Percentiles rank a stretch among this genome's conserved stretches.
phyloP scores from a whole-genome alignment of 2,329 filamentous ascomycete species.

The Pezicula radicicola region DNA sequence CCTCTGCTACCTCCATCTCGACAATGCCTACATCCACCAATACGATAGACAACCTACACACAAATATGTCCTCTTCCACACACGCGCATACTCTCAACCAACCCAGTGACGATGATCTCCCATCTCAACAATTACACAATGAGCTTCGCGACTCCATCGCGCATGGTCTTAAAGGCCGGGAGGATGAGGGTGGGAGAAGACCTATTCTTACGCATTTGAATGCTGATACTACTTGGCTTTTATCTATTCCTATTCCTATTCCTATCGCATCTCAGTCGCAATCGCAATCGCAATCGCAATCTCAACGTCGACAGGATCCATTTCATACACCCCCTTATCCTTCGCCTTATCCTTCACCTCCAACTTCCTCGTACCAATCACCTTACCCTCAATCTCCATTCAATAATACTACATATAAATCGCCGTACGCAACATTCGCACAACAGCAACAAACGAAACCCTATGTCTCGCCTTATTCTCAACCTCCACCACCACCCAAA shows the following conservation, averaged over 20 bases:
- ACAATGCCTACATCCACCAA: no score
- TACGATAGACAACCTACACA: no score
- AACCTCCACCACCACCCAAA: neutral
- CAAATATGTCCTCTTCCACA: no score
- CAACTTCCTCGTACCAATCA: no score
- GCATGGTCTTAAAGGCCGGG: constrained; percentile 19
- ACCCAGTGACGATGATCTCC: neutral
- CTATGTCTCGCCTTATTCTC: no score
- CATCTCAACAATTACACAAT: constrained; percentile 10
- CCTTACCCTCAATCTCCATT: neutral
- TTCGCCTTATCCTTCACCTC: no score
- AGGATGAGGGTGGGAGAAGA: constrained; percentile 18
- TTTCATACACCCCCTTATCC: no score
- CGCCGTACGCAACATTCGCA: neutral
- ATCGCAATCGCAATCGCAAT: no score
- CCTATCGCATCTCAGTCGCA: constrained; percentile 28
- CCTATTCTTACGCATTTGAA: constrained; percentile 63
- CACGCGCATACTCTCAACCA: neutral
- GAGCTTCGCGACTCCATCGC: constrained; percentile 14
- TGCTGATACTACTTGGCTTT: constrained; percentile 64
- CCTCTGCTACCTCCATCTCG: no score
- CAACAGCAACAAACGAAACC: neutral
- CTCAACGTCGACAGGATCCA: no score
- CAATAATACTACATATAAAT: neutral
- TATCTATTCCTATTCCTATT: constrained; percentile 61